Evolutionary conservation across 2,329 filamentous ascomycete species (phyloP).

Genomic region (Aspergillus latus): DNA sequence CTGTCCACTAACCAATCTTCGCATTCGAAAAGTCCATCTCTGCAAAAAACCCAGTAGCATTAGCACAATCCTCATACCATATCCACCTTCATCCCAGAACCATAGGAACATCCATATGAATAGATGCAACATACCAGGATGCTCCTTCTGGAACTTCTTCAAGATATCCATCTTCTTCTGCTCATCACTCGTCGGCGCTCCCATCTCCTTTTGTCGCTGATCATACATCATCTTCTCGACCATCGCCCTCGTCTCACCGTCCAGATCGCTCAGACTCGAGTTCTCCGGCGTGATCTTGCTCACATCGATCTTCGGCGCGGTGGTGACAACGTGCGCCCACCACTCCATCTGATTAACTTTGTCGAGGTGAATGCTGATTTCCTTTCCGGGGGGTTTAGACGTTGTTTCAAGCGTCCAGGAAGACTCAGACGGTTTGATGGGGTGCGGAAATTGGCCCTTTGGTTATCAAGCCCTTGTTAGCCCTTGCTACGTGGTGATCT

Average conservation of each 20-base stretch:
- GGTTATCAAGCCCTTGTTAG: constrained; percentile 12
- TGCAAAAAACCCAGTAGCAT: constrained; percentile 18
- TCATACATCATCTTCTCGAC: constrained; percentile 99
- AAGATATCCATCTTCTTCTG: constrained; percentile 92
- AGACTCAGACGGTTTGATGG: constrained; percentile 79
- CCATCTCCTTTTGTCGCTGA: constrained; percentile 93
- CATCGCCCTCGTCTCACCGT: constrained; percentile 93
- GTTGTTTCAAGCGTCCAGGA: constrained; percentile 87
- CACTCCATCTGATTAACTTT: constrained; percentile 97
- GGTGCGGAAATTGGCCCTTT: constrained; percentile 80
- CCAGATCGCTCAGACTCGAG: constrained; percentile 85
- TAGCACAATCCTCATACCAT: no score
- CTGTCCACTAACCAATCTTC: constrained; percentile 53
- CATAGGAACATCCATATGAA: neutral
- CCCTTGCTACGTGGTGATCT: neutral
- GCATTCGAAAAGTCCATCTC: constrained; percentile 70
- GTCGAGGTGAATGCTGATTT: constrained; percentile 85
- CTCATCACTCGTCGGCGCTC: constrained; percentile 86
- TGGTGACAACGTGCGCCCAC: constrained; percentile 90
- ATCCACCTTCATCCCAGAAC: neutral
- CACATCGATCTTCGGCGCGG: constrained; percentile 88
- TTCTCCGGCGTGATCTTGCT: constrained; percentile 93
- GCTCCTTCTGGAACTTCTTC: constrained; percentile 84
- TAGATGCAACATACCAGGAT: constrained; percentile 49
- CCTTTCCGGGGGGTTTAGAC: constrained; percentile 58